Base-by-base conservation (phyloP, 108 stramenopile species). In the Pseudonitzschia multiseries region DNA sequence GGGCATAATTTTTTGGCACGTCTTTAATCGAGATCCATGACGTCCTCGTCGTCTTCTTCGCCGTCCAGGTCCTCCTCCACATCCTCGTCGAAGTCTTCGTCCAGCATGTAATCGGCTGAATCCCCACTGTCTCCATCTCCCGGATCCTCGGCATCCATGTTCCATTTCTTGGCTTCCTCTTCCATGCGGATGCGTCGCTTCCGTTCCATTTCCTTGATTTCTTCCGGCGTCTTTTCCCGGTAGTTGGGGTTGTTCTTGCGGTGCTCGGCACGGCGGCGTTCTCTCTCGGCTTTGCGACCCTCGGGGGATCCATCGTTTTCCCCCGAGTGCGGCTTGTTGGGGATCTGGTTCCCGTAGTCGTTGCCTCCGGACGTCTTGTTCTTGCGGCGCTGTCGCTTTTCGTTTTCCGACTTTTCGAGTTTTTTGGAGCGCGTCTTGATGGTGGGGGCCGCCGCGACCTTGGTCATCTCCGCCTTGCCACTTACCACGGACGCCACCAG, bases 341-440 rank as follows among this genome's bases (percentile, higher is more conserved):
- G 36, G 36, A 36, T 36, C 36, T 36, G 36, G 36, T 36, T 36
- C 36, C 36, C 36, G 36, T 36, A 29, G 31, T 29, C 32, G 50
- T 46, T 31, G 15, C 69, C 36, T 27, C 71, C 71, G 70, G 80
- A 72, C 70, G 88, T 26, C 60, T 74, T 68, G 50, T 79, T 54
- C 33, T 73, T 57, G 46, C 80, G 79, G n/a, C 93, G 87, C 51
- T 91, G 77, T 42, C 93, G 86, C 60, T 94, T 94, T 51, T 74
- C 79, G 14, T 80, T 76, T 73, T 91, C 90, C 31, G 81, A 74
- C 56, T 91, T 84, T 65, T 84, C 93, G 48, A 94, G 71, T 72
- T 94, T 93, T 73, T 90, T 94, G 18, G 93, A 86, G 15, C 93
- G 79, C 0, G 93, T 94, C 75, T 94, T 94, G 69, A 94, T 81